Evolutionary conservation across 2,329 filamentous ascomycete genomes (phyloP), one percentile per base, ranked within the genome.

Genomic region (Scytalidium lignicola): DNA sequence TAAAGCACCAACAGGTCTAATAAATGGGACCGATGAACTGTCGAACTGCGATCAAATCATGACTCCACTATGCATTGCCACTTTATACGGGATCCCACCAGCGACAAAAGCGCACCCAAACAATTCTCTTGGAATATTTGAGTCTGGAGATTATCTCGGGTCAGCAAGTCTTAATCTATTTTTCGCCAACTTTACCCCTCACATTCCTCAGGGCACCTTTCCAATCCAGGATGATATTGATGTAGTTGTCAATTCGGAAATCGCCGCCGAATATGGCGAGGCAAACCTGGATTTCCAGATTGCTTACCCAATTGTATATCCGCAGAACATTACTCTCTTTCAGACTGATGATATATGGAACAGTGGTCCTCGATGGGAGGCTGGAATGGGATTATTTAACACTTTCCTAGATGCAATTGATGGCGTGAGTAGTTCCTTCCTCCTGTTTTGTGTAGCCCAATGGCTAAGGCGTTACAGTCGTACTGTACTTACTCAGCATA

Each of bases 401-500:
- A 63, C 57, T 7, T 63, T 61, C 43, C 51, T 63, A 12, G 59
- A 62, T 49, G 58, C 59, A 22, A 43, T 63, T 19, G 60, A 63
- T 46, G 58, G 58, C 17, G 54, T 56, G 43, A 46, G 50, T 50
- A 8, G 7, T 12, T 17, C 7, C 23, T 10, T 26, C 10, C 23
- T 26, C 23, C 23, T 6, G 10, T 26, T 5, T 26, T 26, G n/a
- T 26, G 23, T 26, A 5, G 23, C 23, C 23, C 23, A 26, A 26
- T 26, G 23, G 23, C 23, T 53, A 46, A 56, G 9, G 1, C 17
- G 12, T 32, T 17, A 13, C 22, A 56, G 49, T 60, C 58, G 19
- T 75, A 75, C 60, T 75, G 74, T 58, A 72, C 62, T 2, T 74
- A 73, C 44, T 63, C 56, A 15, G 68, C 70, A 6, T 72, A 67